These are phyloP conservation scores for Plasmodium inui DNA, from an alignment of 169 alveolate genomes.

Conservation along the genomic window DNA sequence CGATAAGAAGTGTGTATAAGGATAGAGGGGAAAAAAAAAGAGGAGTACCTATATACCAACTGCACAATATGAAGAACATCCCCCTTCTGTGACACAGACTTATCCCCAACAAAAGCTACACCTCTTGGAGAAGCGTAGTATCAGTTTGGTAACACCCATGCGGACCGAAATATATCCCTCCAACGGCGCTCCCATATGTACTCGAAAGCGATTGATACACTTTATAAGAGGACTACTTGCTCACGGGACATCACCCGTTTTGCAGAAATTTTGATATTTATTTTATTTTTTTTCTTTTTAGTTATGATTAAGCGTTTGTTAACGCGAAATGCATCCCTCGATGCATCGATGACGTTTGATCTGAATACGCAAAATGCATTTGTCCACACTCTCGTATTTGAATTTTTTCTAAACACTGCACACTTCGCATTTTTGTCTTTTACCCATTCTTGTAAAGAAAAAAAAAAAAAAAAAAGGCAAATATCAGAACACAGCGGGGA, in stretches of 20 bases:
- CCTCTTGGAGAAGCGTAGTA: not conserved
- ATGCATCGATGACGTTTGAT: not conserved
- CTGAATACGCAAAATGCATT: not conserved
- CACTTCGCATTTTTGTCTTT: not conserved
- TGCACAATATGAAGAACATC: not conserved
- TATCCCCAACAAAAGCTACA: not conserved
- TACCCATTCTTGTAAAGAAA: not conserved
- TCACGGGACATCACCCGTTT: not conserved
- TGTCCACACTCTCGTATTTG: not conserved
- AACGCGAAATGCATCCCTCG: conserved; percentile 5
- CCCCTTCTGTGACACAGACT: not conserved
- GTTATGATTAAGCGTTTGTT: not conserved
- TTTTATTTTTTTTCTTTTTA: not conserved
- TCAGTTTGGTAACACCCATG: not conserved
- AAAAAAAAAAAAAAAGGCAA: not conserved
- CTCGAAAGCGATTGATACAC: not conserved
- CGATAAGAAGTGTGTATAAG: conserved; percentile 77
- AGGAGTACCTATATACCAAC: not conserved
- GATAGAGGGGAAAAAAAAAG: not conserved
- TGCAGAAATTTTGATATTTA: not conserved
- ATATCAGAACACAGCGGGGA: not conserved
- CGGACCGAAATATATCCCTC: not conserved
- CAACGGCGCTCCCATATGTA: not conserved
- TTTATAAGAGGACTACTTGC: not conserved
- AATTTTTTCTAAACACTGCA: not conserved